Base-by-base conservation (phyloP, 306 rosid species). In the Argentina anserina region DNA sequence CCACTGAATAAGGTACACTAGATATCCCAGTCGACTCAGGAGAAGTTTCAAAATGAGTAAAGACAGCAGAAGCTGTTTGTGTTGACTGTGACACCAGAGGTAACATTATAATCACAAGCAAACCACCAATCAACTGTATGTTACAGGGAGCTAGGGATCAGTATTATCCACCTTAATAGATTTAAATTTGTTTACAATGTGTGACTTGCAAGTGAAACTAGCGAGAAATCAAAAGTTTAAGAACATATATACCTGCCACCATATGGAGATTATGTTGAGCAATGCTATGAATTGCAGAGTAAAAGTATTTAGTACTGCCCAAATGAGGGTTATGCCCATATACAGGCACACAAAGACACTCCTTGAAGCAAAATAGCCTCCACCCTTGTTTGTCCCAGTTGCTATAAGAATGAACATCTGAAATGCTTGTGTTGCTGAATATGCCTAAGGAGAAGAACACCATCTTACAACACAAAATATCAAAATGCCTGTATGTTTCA, bases 231-330 rank as follows among this genome's bases (percentile, higher is more conserved):
- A 1, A 1, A 9, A 49, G 23, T 28, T 26, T 31, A 72, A 58
- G 75, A 28, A 63, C 55, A 9, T n/a, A n/a, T n/a, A n/a, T 9
- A 77, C 81, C 81, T 78, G 81, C 81, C 76, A 78, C 73, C 68
- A 72, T 9, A 78, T 71, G 59, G 81, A 78, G 68, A 78, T 72
- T 13, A 78, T 36, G 55, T 78, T 72, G 67, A 78, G 72, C 14
- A 64, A 53, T 14, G 81, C 81, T 40, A 72, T 78, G 52, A 78
- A 58, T 53, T 37, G 61, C 45, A 78, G 58, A 1, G 81, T 71
- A 34, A 78, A 78, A 13, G 81, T 50, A 39, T 78, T 78, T 31
- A 72, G 77, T 9, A 72, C 68, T 4, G 73, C 81, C 81, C 81
- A 78, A 18, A 55, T 42, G 73, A 78, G 28, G 21, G 49, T 71